phyloP scores from a whole-genome alignment of 75 land plant species.

The Larix kaempferi region DNA sequence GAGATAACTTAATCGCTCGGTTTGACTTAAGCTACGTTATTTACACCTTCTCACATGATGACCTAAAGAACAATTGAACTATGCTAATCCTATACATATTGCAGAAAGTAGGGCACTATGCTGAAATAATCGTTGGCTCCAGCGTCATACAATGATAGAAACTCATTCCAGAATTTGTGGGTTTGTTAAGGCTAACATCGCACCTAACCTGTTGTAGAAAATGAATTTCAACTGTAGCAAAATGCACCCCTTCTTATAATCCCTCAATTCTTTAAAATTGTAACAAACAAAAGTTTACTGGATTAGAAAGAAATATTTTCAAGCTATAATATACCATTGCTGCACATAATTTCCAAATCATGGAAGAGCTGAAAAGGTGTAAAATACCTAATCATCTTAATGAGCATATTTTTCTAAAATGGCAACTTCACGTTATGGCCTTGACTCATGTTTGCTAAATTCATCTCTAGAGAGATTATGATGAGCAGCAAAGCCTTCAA shows the following conservation, averaged over 20 bases:
- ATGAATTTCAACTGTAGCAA: no score
- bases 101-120: not conserved
- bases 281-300: not conserved
- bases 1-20: not conserved
- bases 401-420: not conserved
- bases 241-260: not conserved
- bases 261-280: not conserved
- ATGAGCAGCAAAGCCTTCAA: slow-evolving; percentile 40
- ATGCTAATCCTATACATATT: not conserved
- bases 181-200: not conserved
- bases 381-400: not conserved
- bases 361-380: not conserved
- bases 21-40: not conserved
- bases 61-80: not conserved
- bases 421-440: not conserved
- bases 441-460: not conserved
- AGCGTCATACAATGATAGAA: no score
- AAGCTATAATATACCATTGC: not conserved
- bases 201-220: not conserved
- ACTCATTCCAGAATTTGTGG: not conserved
- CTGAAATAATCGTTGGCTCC: not conserved
- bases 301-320: not conserved
- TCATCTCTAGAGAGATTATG: not conserved
- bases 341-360: not conserved
- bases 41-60: not conserved